Evolutionary conservation across 2,329 filamentous ascomycete species (phyloP).

Genomic region (Beauveria scarabaeidicola): DNA sequence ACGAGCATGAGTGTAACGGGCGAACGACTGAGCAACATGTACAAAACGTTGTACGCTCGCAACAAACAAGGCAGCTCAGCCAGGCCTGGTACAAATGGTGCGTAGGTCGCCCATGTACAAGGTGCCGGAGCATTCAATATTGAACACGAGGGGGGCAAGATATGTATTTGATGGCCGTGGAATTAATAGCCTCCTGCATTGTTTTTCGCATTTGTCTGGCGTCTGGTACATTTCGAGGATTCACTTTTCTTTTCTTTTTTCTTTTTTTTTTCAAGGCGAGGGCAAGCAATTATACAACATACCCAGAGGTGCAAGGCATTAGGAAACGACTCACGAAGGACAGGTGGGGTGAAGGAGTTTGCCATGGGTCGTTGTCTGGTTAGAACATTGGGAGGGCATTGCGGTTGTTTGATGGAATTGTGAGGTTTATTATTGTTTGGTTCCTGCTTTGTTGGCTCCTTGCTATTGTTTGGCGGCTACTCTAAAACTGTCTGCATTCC

Average conservation of each 20-base stretch:
- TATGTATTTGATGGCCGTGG: slow-evolving; percentile 9
- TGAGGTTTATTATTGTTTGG: slow-evolving; percentile 2
- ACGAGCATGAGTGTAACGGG: slow-evolving; percentile 37
- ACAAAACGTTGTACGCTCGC: slow-evolving; percentile 29
- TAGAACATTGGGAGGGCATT: background rate
- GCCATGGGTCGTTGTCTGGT: slow-evolving; percentile 12
- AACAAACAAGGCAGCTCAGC: slow-evolving; percentile 23
- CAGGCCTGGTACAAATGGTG: slow-evolving; percentile 25
- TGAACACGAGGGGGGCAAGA: slow-evolving; percentile 3
- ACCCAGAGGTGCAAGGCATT: slow-evolving; percentile 20
- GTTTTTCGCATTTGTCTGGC: slow-evolving; percentile 13
- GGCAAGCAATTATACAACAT: slow-evolving; percentile 18
- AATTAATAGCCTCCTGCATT: slow-evolving; percentile 15
- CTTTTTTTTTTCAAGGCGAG: background rate
- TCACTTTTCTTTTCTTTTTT: slow-evolving; percentile 18
- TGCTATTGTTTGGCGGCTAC: background rate
- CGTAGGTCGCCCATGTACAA: slow-evolving; percentile 15
- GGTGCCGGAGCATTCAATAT: slow-evolving; percentile 1
- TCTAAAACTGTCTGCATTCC: background rate
- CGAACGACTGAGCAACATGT: slow-evolving; percentile 36
- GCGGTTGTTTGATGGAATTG: slow-evolving; percentile 1
- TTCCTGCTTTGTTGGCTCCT: slow-evolving; percentile 9
- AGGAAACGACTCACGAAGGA: slow-evolving; percentile 14
- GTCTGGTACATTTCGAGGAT: slow-evolving; percentile 17
- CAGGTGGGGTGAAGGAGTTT: slow-evolving; percentile 14